Evolutionary conservation across 192 early-diverging fungal genomes (phyloP).

Genomic region (Coemansia erecta): DNA sequence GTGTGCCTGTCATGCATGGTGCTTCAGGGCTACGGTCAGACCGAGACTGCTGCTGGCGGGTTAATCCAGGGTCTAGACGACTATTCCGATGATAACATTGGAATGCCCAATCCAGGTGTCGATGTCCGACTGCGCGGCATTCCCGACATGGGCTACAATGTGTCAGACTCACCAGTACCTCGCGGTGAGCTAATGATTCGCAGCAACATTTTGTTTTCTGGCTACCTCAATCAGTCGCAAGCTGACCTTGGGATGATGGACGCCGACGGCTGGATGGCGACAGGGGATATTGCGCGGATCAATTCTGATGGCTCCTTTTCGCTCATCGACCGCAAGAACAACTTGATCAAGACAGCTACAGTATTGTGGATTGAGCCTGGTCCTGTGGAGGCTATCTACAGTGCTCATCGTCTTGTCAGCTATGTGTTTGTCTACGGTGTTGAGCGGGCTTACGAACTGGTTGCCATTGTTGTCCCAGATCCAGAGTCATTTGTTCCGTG

Average conservation of each 20-base stretch:
- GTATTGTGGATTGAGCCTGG: slow-evolving; percentile 88
- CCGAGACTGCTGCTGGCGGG: slow-evolving; percentile 15
- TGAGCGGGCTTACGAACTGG: slow-evolving; percentile 68
- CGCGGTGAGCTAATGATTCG: slow-evolving; percentile 83
- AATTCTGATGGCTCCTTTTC: slow-evolving; percentile 62
- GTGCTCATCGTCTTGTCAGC: slow-evolving; percentile 66
- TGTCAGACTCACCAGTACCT: slow-evolving; percentile 68
- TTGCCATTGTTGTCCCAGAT: slow-evolving; percentile 83
- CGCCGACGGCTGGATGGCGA: slow-evolving; percentile 69
- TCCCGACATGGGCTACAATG: slow-evolving; percentile 76
- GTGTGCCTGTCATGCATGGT: slow-evolving; percentile 46
- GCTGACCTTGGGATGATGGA: no score
- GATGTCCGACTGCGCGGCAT: slow-evolving; percentile 83
- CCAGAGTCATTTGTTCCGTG: slow-evolving; percentile 58
- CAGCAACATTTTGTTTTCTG: slow-evolving; percentile 64
- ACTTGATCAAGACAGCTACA: slow-evolving; percentile 73
- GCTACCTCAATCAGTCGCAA: no score
- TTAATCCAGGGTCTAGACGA: not conserved
- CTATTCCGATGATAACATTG: slow-evolving; percentile 32
- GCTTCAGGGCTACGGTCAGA: slow-evolving; percentile 62
- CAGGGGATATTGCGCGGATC: slow-evolving; percentile 76
- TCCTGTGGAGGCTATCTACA: slow-evolving; percentile 72
- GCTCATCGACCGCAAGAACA: slow-evolving; percentile 75
- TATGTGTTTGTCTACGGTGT: slow-evolving; percentile 89
- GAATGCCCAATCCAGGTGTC: slow-evolving; percentile 57